Evolutionary conservation across 495 filamentous ascomycete species (phyloP).

Genomic region (Aspergillus bertholletiae): DNA sequence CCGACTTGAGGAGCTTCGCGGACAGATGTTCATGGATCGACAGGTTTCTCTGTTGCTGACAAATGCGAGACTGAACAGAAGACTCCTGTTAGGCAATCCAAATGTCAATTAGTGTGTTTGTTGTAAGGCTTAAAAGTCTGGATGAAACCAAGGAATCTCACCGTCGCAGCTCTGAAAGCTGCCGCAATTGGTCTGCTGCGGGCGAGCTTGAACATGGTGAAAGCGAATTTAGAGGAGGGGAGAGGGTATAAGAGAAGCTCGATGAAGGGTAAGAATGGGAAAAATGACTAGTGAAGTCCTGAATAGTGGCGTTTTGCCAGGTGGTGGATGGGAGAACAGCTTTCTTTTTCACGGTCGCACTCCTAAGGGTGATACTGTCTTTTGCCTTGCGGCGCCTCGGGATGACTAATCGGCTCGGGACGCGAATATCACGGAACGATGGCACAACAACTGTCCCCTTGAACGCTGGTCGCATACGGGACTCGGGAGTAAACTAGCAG

Average conservation of each 20-base stretch:
- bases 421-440: conserved; percentile 19
- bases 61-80: conserved; percentile 43
- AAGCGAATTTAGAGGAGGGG: conserved; percentile 20
- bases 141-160: conserved; percentile 31
- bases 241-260: conserved; percentile 9
- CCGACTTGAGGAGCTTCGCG: conserved; percentile 79
- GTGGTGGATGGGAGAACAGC: conserved; percentile 32
- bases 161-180: conserved; percentile 62
- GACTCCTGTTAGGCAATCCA: conserved; percentile 35
- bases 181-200: conserved; percentile 64
- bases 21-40: conserved; percentile 98
- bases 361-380: conserved; percentile 29
- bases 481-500: too few species aligned
- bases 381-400: conserved; percentile 12
- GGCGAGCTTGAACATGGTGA: conserved; percentile 71
- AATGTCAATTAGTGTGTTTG: conserved; percentile 21
- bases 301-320: conserved; percentile 7
- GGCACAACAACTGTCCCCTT: background rate
- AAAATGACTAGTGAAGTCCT: conserved; percentile 5
- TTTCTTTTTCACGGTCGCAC: conserved; percentile 36
- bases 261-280: conserved; percentile 1
- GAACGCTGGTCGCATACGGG: too few species aligned
- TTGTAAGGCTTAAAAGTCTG: conserved; percentile 4
- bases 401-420: conserved; percentile 16
- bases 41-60: conserved; percentile 74